Evolutionary conservation across 768 basidiomycete species (phyloP), one percentile per base, ranked within the genome.

Genomic region (Trametes maxima): DNA sequence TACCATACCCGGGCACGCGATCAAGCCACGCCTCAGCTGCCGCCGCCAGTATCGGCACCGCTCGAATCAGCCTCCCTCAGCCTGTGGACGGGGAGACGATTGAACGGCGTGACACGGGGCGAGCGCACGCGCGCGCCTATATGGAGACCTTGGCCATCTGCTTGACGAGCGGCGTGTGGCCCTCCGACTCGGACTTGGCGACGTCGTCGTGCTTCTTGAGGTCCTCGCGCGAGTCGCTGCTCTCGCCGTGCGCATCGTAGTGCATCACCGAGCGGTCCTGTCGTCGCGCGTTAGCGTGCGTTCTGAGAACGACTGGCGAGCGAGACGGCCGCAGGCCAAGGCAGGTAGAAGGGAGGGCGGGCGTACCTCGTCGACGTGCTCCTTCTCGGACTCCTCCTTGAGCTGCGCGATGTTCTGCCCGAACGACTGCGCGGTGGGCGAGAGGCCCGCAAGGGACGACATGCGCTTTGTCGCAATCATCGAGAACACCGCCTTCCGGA

Each of bases 381-480:
- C 86, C 72, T 84, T 83, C 69, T 88, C 92, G 3, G 91, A 92
- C 72, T 94, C 93, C 68, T 86, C 84, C 76, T 94, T 94, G 76
- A 85, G 87, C 70, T 86, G 77, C 66, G 78, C 77, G 22, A 95
- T 72, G 46, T 88, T 81, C 46, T 80, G 81, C 47, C 81, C 80
- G 53, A 92, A 76, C 65, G 81, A 76, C 54, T 79, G 78, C 2
- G 81, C 79, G 43, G 78, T 78, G 2, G 76, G 68, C 25, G 77
- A 72, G 45, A 81, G 73, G 39, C 69, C 66, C 1, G 80, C 83
- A 36, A 89, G 78, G 36, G 80, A 76, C 17, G 88, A 80, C 88
- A 96, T 88, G 60, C 93, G 81, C 67, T 86, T 87, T 73, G 94
- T 82, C 13, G 94, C 94, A 71, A 88, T 88, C 80, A 96, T 92